A percentile compares a stretch with the other conserved stretches of the same genome.
These are phyloP conservation scores for Hortaea werneckii DNA, from an alignment of 2,329 filamentous ascomycete species.

Conservation along the genomic window DNA sequence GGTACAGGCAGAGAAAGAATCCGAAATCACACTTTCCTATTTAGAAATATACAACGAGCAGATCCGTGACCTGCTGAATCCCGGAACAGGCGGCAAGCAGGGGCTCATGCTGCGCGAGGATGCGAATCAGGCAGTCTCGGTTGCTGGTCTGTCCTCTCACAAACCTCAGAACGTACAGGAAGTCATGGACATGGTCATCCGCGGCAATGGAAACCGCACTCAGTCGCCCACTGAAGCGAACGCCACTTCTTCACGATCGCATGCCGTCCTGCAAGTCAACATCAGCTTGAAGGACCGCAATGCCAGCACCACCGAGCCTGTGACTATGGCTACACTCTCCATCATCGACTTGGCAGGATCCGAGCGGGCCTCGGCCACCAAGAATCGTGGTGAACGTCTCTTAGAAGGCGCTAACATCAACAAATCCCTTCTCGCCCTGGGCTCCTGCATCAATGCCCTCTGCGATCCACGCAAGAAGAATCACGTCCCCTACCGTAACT, in stretches of 20 bases:
- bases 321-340: slow-evolving; percentile 95
- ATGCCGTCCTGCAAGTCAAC: slow-evolving; percentile 96
- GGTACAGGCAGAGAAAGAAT: slow-evolving; percentile 71
- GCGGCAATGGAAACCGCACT: slow-evolving; percentile 86
- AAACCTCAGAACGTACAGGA: slow-evolving; percentile 84
- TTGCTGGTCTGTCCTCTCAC: slow-evolving; percentile 82
- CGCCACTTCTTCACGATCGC: slow-evolving; percentile 91
- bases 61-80: slow-evolving; percentile 87
- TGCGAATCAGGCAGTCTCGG: slow-evolving; percentile 83
- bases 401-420: slow-evolving; percentile 98
- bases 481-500: slow-evolving; percentile 95
- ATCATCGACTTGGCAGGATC: slow-evolving; percentile 97
- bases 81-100: slow-evolving; percentile 70
- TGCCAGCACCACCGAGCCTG: slow-evolving; percentile 81
- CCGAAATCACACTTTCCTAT: slow-evolving; percentile 86
- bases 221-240: slow-evolving; percentile 97
- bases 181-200: slow-evolving; percentile 98
- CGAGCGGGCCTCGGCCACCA: slow-evolving; percentile 89
- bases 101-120: slow-evolving; percentile 91
- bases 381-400: slow-evolving; percentile 85
- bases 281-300: slow-evolving; percentile 89
- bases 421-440: slow-evolving; percentile 87
- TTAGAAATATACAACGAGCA: slow-evolving; percentile 99
- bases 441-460: slow-evolving; percentile 95
- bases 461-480: slow-evolving; percentile 87